Evolutionary conservation across 2,329 filamentous ascomycete genomes (phyloP).

Genomic region (Botrytis elliptica): DNA sequence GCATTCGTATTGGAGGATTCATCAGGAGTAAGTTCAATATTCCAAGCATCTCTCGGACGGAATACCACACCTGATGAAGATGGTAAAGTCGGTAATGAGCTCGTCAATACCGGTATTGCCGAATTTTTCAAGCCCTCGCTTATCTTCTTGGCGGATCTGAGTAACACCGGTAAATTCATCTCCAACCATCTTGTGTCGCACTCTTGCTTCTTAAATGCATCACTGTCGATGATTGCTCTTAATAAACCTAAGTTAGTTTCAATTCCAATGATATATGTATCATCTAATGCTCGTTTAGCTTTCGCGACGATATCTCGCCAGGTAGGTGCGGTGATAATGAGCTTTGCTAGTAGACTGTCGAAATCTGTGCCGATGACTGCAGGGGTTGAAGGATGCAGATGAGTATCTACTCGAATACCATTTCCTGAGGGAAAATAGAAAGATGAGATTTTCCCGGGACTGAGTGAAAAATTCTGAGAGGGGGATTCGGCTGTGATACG

Average conservation of each 20-base stretch:
- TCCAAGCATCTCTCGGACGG: constrained; percentile 59
- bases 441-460: constrained; percentile 57
- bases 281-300: constrained; percentile 53
- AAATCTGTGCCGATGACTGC: constrained; percentile 48
- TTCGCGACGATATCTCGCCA: constrained; percentile 55
- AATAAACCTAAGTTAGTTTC: constrained; percentile 58
- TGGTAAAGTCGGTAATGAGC: constrained; percentile 30
- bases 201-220: constrained; percentile 48
- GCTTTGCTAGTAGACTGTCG: constrained; percentile 49
- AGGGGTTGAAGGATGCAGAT: constrained; percentile 40
- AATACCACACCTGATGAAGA: constrained; percentile 47
- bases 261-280: constrained; percentile 55
- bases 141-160: constrained; percentile 38
- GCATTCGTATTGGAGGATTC: not conserved
- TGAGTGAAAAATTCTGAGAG: constrained; percentile 51
- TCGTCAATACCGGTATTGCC: constrained; percentile 38
- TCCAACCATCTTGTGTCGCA: constrained; percentile 61
- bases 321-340: constrained; percentile 46
- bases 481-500: constrained; percentile 47
- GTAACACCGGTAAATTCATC: constrained; percentile 42
- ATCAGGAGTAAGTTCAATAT: constrained; percentile 47
- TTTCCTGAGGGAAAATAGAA: constrained; percentile 57
- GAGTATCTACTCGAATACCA: constrained; percentile 49
- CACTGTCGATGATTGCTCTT: constrained; percentile 51
- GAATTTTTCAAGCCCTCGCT: not conserved